Evolutionary conservation across 805 yeast genomes (phyloP), one percentile per base, ranked within the genome.

Genomic region (Yamadazyma ubonensis): DNA sequence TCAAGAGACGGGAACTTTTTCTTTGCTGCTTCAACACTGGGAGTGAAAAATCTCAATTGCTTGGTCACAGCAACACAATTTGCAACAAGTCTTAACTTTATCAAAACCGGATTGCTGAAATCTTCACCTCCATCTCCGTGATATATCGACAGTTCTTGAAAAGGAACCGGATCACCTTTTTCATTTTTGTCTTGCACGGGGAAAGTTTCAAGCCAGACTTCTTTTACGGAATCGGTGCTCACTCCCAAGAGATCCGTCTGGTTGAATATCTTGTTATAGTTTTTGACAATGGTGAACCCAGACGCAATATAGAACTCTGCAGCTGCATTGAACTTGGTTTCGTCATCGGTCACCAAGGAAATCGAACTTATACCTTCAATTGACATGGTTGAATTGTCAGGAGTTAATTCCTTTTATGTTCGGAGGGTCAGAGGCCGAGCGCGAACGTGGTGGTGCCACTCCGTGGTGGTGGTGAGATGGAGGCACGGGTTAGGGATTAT

Each of bases 121-220:
- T 48, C 48, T 23, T 54, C 55, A 26, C 67, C 53, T 20, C 46
- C 32, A 49, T 69, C 73, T 4, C 75, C 73, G 26, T 54, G 48
- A 45, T 69, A 69, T 25, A 65, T 57, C 3, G 45, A 41, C 52
- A 63, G 52, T 34, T 69, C 73, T 42, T 69, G 75, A 65, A 70
- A 64, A 4, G 75, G 75, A 25, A 52, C 52, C 21, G 61, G 39
- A 34, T 59, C 51, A 3, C 73, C 74, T 20, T 54, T 50, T 7
- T 38, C 43, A 41, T 67, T 71, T 14, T 48, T 15, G 35, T 58
- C 54, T 45, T 67, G 72, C 29, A 74, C 63, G 15, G 86, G 87
- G 57, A 79, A 83, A 16, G 80, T 65, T 57, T 83, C 86, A 33
- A 85, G 57, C 95, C 95, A 85, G 20, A 77, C 60, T 59, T 85